Evolutionary conservation across 345 rosid genomes (phyloP).

Genomic region (Bretschneidera sinensis): DNA sequence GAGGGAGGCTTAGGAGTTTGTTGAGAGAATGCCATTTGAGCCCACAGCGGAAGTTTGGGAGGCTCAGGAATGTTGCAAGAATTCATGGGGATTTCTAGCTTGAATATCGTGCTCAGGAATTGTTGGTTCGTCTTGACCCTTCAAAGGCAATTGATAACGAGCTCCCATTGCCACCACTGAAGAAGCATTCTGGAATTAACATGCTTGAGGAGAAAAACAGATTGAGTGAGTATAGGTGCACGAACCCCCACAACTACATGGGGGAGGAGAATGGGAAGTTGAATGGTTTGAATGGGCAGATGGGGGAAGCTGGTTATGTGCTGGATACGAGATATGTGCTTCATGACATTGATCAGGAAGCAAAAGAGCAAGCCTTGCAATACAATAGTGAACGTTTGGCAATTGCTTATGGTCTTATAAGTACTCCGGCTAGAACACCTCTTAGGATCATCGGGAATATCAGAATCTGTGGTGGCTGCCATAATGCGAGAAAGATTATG

Average conservation of each 20-base stretch:
- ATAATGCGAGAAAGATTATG: conserved; percentile 61
- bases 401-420: conserved; percentile 59
- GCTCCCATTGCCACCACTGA: conserved; percentile 28
- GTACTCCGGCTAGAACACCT: conserved; percentile 53
- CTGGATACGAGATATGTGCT: conserved; percentile 61
- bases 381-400: conserved; percentile 62
- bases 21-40: conserved; percentile 43
- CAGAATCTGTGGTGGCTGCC: conserved; percentile 66
- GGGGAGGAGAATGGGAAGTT: conserved; percentile 21
- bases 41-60: conserved; percentile 35
- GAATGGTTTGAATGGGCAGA: conserved; percentile 55
- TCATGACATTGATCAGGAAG: conserved; percentile 60
- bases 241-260: conserved; percentile 37
- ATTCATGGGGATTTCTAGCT: conserved; percentile 58
- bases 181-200: conserved; percentile 31
- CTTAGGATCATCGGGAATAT: conserved; percentile 62
- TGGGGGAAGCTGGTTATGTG: conserved; percentile 55
- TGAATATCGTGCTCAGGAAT: conserved; percentile 36
- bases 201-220: conserved; percentile 56
- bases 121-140: conserved; percentile 33
- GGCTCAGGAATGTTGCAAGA: conserved; percentile 27
- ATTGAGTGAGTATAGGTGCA: conserved; percentile 29
- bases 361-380: conserved; percentile 55
- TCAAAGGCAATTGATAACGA: conserved; percentile 18
- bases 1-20: conserved; percentile 46